Conservation (phyloP, 2,329 filamentous ascomycete species). For the Beauveria bassiana region DNA sequence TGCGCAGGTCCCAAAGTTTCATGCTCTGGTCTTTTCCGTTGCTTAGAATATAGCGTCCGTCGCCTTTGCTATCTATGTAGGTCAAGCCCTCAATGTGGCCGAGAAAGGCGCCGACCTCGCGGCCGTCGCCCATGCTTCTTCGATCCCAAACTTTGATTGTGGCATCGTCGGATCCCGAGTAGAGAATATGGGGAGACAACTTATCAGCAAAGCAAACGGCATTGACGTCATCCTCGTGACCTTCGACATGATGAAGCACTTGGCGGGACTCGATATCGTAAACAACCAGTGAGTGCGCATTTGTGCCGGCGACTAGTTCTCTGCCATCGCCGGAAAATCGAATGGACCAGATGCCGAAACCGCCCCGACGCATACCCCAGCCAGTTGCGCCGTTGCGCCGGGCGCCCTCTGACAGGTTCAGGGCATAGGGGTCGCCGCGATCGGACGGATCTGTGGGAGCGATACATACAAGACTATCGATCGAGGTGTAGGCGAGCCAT, state of each 20-base stretch:
- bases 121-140: conserved; percentile 78
- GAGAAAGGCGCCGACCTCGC: conserved; percentile 59
- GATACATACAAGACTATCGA: conserved; percentile 74
- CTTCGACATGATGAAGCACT: conserved; percentile 65
- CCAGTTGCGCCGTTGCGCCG: conserved; percentile 12
- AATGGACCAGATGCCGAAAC: conserved; percentile 75
- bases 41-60: conserved; percentile 75
- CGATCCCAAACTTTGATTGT: conserved; percentile 96
- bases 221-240: conserved; percentile 86
- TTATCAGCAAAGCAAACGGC: conserved; percentile 93
- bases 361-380: conserved; percentile 23
- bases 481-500: conserved; percentile 86
- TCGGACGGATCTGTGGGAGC: conserved; percentile 82
- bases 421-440: conserved; percentile 65
- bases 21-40: conserved; percentile 96
- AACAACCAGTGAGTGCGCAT: conserved; percentile 69
- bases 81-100: conserved; percentile 61
- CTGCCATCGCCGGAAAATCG: conserved; percentile 87
- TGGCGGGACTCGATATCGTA: conserved; percentile 82
- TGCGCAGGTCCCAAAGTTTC: conserved; percentile 93
- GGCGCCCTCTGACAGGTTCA: conserved; percentile 55
- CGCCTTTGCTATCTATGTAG: conserved; percentile 62
- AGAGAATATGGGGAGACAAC: conserved; percentile 83
- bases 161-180: conserved; percentile 90
- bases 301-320: conserved; percentile 85